Conservation (phyloP, 345 rosid genomes). For the Bretschneidera sinensis region DNA sequence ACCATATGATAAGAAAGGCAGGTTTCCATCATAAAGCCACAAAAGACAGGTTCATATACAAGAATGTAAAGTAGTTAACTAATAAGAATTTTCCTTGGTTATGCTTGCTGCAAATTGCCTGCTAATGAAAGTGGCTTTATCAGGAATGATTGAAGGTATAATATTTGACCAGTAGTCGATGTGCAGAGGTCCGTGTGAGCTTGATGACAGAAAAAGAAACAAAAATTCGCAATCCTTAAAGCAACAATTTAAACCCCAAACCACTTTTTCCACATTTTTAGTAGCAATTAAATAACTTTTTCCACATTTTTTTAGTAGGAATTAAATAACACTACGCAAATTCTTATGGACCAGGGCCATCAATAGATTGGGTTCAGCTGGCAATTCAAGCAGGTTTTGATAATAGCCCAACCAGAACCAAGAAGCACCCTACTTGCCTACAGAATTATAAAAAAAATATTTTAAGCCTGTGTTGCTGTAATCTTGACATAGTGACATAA, state of each 20-base stretch:
- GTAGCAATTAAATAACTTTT: no score
- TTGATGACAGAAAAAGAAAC: neutral
- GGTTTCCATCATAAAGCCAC: neutral
- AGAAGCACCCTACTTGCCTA: neutral
- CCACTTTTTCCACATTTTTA: neutral
- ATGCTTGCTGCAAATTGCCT: neutral
- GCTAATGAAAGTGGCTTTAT: neutral
- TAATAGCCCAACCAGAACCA: neutral
- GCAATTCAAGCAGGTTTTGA: neutral
- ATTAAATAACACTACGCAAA: neutral
- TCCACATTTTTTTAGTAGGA: no score
- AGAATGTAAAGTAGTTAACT: neutral
- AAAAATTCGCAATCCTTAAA: neutral
- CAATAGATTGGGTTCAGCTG: neutral
- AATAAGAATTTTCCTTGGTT: neutral
- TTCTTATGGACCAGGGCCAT: neutral
- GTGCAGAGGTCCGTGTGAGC: no score
- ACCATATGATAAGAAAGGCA: no score
- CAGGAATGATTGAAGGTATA: neutral
- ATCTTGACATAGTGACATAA: neutral
- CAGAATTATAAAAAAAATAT: no score
- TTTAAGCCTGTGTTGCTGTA: no score
- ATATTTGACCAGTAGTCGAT: neutral
- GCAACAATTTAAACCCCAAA: neutral
- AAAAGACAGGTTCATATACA: no score